Base-by-base conservation (phyloP, 1,284 basidiomycete species). In the Butyriboletus appendiculatus region DNA sequence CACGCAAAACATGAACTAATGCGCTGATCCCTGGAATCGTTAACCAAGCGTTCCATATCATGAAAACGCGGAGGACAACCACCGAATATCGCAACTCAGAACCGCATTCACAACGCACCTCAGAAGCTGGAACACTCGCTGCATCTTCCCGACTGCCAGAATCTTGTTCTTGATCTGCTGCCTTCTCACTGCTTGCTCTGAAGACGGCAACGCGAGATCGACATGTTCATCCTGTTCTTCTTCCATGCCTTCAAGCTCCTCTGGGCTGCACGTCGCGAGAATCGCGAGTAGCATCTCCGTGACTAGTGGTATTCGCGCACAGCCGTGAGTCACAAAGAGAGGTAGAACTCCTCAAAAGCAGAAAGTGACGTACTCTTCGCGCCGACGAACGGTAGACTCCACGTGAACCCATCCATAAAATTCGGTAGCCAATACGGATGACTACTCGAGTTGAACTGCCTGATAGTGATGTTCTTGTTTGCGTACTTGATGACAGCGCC, bases 371-470 rank as follows among this genome's bases (percentile, higher is more conserved):
- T 68, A 94, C 94, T 98, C 78, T 99, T 99, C 56, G 94, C 87
- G 41, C 96, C 96, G 3, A 99, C 97, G 69, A 99, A 99, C 0
- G 96, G 97, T 61, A 99, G 75, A 80, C 91, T 94, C 97, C 97
- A 99, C 1, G 96, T 98, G 72, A 99, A 99, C 37, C 93, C 96
- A 70, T 99, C 94, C 92, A 98, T 98, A 65, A 98, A 98, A 76
- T 98, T 99, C 3, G 96, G 96, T 39, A 99, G 76, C 86, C 88
- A 90, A 67, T 86, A 90, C 4, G 96, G 97, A 71, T 99, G 96
- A 32, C 90, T 83, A 38, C 85, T 91, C 63, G 90, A 92, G 74
- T 99, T 98, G 79, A 94, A 99, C 74, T 98, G 96, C 56, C 93
- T 81, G 62, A 97, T 96, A 45, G 96, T 98, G 78, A 99, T 97